These are phyloP conservation scores for Cyphellophora europaea DNA, from an alignment of 2,329 filamentous ascomycete genomes.

Conservation along the genomic window DNA sequence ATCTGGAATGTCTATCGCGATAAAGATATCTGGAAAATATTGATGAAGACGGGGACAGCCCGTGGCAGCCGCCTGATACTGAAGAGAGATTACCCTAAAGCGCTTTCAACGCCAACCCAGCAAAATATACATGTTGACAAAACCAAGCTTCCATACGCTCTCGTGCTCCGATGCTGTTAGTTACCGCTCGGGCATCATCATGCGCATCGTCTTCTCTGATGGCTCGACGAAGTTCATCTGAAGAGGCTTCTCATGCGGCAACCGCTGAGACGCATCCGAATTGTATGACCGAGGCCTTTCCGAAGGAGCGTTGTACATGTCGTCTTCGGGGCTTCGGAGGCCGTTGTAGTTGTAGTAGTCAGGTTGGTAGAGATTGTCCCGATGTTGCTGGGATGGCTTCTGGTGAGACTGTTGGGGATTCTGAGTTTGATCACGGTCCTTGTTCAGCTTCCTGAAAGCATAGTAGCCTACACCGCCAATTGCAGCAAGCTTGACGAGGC, in stretches of 20 bases:
- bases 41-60: background rate
- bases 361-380: background rate
- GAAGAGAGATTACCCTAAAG: background rate
- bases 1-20: no score
- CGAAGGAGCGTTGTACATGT: no score
- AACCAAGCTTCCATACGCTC: background rate
- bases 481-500: background rate
- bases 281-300: no score
- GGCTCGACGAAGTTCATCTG: background rate
- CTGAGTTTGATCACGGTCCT: background rate
- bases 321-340: no score
- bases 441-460: slow-evolving; percentile 1
- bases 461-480: background rate
- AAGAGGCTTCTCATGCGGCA: background rate
- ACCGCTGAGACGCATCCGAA: background rate
- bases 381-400: background rate
- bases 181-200: no score
- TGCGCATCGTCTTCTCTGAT: no score
- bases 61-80: background rate
- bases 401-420: no score
- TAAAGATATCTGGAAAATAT: background rate
- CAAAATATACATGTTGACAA: background rate
- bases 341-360: no score
- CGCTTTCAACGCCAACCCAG: background rate
- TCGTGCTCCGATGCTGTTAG: no score